A percentile compares a stretch with the other conserved stretches of the same genome.
phyloP scores from a whole-genome alignment of 257 asterid genomes.

The Solanum gandarillasii region DNA sequence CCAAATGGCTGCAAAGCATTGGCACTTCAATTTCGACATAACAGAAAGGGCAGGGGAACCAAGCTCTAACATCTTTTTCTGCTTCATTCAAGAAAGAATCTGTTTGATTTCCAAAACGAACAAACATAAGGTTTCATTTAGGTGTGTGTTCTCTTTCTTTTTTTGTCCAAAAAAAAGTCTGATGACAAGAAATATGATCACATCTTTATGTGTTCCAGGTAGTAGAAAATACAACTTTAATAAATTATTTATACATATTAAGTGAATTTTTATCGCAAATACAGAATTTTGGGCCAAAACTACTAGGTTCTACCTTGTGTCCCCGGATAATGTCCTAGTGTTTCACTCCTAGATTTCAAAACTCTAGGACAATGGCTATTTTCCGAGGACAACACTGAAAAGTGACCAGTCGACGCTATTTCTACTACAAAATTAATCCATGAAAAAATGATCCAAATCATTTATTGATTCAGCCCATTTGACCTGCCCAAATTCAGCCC shows the following conservation, averaged over 20 bases:
- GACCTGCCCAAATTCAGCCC: not conserved
- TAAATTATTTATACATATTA: not conserved
- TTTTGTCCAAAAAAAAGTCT: not conserved
- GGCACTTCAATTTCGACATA: slow-evolving; percentile 63
- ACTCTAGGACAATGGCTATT: not conserved
- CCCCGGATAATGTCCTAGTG: not conserved
- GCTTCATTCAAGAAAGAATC: slow-evolving; percentile 27
- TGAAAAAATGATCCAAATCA: not conserved
- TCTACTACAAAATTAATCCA: not conserved
- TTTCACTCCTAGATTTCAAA: not conserved
- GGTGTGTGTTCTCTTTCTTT: not conserved
- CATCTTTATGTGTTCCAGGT: not conserved
- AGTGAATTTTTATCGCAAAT: not conserved
- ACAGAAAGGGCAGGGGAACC: slow-evolving; percentile 92
- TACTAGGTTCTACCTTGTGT: not conserved
- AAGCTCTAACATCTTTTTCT: slow-evolving; percentile 48
- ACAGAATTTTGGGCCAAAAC: not conserved
- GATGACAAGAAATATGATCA: not conserved
- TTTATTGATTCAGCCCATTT: not conserved
- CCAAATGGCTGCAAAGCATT: slow-evolving; percentile 54
- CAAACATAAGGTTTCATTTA: not conserved
- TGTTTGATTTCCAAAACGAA: not conserved
- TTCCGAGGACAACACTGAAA: not conserved
- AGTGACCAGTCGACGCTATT: not conserved
- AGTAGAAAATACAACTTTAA: not conserved